Evolutionary conservation across 768 basidiomycete genomes (phyloP), one percentile per base, ranked within the genome.

Genomic region (Auricularia heimuer): DNA sequence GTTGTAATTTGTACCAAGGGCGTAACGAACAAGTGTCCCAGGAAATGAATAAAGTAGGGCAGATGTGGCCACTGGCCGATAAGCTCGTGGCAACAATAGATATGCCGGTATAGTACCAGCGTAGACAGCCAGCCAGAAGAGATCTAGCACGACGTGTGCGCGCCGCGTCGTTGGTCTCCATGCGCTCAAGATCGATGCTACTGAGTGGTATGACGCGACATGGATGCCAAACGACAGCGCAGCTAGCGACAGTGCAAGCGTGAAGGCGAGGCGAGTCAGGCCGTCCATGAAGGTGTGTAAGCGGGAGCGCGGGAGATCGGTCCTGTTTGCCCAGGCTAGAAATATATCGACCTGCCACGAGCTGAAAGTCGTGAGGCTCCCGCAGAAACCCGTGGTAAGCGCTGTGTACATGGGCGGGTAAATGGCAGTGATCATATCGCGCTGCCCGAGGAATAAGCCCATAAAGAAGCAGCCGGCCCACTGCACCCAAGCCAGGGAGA

Each of bases 281-380:
- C 94, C 97, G 69, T 98, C 94, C 39, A 97, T 81, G 56, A 90
- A 86, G 95, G 98, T 72, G 3, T 47, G 18, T 61, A 54, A 63
- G n/a, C 64, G 36, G 16, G 47, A 51, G 18, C 12, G 12, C 21
- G 45, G 21, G 16, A 54, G 47, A 35, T 69, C 36, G 69, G 67
- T 36, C 29, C 24, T n/a, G 33, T 98, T 92, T 0, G 88, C 79
- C 85, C 94, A 98, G 0, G 93, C 89, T 63, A 81, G 75, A 71
- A 96, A 98, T 0, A 93, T 75, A 67, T 95, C 92, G 10, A 91
- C 72, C 75, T 98, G 92, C 97, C 97, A 98, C 44, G 87, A 84
- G 16, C 95, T 97, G 78, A 98, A 98, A 2, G 94, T 98, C 10
- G 97, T 99, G 69, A 98, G 75, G 1, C 93, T 96, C 3, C 96